Base-by-base conservation (phyloP, 306 rosid species). In the Lablab purpureus region DNA sequence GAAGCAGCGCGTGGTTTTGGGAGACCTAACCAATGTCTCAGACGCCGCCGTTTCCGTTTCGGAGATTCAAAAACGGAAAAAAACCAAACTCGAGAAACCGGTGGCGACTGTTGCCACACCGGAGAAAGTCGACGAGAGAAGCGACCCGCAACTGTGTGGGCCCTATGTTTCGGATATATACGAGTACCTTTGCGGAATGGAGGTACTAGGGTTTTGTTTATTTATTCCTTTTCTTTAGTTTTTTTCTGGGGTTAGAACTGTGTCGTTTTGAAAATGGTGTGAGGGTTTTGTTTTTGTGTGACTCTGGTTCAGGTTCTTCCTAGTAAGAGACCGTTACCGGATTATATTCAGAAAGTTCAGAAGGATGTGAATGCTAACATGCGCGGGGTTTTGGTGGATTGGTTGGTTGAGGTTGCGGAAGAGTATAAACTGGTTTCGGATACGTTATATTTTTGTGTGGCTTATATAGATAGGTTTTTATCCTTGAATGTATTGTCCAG, bases 401-500 rank as follows among this genome's bases (percentile, higher is more conserved):
- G 99, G 99, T 83, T 95, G 76, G 96, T 95, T 12, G 96, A 93
- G 52, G 98, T 95, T 80, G 92, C 99, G 0, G 99, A 95, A 67
- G 98, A 95, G 41, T 91, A 91, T 66, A 90, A 89, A 63, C 97
- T 95, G 36, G 85, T 87, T 49, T 81, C 99, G 0, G 99, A 95
- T 19, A 88, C 99, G 21, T 84, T 93, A 19, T 91, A 78, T 81
- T 90, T 95, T 45, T 75, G 87, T 2, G 82, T 93, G 51, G 70
- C 89, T 0, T 95, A 88, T 43, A 75, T 95, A 0, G 99, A 95
- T 79, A 85, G 89, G 67, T 95, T 58, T 81, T 70, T 95, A 3
- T 95, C 99, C 1, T 45, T 76, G 83, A 84, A 78, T 58, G n/a
- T 50, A 52, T 74, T 95, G 2, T 62, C 67, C 7, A 84, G 85